Conservation (phyloP, 495 filamentous ascomycete species). For the Coniosporium apollinis region DNA sequence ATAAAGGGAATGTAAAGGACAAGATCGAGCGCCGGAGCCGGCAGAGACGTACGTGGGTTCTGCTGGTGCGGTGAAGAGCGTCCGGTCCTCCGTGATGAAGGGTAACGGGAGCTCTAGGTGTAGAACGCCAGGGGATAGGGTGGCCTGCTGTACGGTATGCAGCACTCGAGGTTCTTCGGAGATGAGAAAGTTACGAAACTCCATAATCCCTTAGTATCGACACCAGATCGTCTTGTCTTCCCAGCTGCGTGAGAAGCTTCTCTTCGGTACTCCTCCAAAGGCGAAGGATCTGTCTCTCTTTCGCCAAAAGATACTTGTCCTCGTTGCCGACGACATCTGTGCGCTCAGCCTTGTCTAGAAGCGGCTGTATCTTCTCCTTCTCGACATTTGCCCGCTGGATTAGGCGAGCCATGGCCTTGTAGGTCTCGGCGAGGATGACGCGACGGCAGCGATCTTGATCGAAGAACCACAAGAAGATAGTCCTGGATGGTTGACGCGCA, state of each 20-base stretch:
- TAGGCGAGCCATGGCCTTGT: conserved; percentile 76
- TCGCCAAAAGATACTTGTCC: conserved; percentile 52
- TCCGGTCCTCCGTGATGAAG: no score
- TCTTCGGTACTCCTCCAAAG: conserved; percentile 58
- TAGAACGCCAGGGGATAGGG: no score
- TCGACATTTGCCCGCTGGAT: conserved; percentile 63
- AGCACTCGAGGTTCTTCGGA: no score
- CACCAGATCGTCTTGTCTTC: conserved; percentile 68
- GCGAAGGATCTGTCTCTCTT: conserved; percentile 47
- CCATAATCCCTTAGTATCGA: conserved; percentile 66
- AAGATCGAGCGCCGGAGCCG: no score
- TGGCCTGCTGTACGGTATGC: no score
- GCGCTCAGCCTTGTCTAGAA: conserved; percentile 56
- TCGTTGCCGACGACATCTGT: conserved; percentile 69
- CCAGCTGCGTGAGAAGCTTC: conserved; percentile 56
- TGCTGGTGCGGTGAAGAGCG: no score
- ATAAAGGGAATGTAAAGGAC: no score
- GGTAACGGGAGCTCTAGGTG: no score
- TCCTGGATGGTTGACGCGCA: conserved; percentile 56
- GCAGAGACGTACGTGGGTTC: no score
- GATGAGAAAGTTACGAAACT: no score
- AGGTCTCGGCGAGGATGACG: conserved; percentile 55
- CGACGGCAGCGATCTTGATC: conserved; percentile 51
- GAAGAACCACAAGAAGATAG: conserved; percentile 81
- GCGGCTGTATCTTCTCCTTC: conserved; percentile 42